A percentile compares a stretch with the other conserved stretches of the same genome.
phyloP scores from a whole-genome alignment of 1,284 basidiomycete species.

The Rhodotorula glutinis region DNA sequence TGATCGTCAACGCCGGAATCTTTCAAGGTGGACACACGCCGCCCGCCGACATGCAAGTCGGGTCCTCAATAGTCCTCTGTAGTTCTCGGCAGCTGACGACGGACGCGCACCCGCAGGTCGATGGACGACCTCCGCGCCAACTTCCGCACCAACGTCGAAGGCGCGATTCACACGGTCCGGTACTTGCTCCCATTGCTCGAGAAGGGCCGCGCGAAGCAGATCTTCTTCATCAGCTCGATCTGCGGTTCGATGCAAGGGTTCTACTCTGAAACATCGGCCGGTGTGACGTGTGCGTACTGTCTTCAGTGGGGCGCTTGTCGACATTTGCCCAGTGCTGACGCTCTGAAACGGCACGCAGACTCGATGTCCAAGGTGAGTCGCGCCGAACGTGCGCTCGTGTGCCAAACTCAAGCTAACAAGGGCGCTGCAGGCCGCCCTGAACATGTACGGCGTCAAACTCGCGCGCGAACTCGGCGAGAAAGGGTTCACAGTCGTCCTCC shows the following conservation, averaged over 20 bases:
- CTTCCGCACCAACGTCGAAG: constrained; percentile 30
- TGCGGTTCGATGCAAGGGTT: constrained; percentile 14
- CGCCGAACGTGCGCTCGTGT: background rate
- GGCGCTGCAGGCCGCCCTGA: constrained; percentile 14
- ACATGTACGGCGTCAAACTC: constrained; percentile 36
- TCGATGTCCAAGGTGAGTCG: constrained; percentile 19
- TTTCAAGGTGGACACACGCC: constrained; percentile 15
- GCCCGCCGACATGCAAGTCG: constrained; percentile 5
- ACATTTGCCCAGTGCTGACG: no score
- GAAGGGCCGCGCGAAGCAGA: constrained; percentile 18
- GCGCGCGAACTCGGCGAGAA: constrained; percentile 18
- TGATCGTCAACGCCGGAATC: constrained; percentile 28
- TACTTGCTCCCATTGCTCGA: constrained; percentile 25
- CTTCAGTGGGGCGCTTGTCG: no score
- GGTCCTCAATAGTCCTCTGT: background rate
- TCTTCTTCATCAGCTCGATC: constrained; percentile 20
- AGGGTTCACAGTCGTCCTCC: constrained; percentile 13
- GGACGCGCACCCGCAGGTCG: no score
- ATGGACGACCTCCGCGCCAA: constrained; percentile 19
- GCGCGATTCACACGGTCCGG: constrained; percentile 22
- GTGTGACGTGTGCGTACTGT: constrained; percentile 19
- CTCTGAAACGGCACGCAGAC: no score
- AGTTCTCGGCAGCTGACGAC: background rate
- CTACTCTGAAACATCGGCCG: constrained; percentile 1
- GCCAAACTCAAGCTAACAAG: no score